Base-by-base conservation (phyloP, 148 eudicot genomes). In the Simmondsia chinensis region DNA sequence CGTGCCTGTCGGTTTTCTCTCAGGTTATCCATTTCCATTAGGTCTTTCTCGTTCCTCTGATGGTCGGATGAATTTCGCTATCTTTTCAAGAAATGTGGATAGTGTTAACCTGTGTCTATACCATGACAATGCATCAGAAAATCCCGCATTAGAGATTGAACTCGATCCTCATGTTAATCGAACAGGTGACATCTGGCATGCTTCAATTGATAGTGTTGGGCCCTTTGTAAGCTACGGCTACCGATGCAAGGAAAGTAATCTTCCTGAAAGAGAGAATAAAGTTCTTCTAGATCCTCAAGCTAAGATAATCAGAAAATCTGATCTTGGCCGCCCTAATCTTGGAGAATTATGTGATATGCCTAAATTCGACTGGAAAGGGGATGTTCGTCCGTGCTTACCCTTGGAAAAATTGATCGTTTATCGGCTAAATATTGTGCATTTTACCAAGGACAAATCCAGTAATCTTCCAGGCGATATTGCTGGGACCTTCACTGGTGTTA, bases 151-250 rank as follows among this genome's bases (percentile, higher is more conserved):
- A 37, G 94, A 93, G 72, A 79, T 93, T 50, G 89, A 93, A 52
- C 65, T 93, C 10, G 99, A 93, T 73, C 78, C 99, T 33, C 75
- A 82, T 48, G 80, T 93, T 42, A 93, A 93, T 43, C 73, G 82
- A 46, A 57, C 96, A 9, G 99, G 99, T 56, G 81, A 86, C 43
- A 70, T 86, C 33, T 93, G 99, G 99, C 99, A 93, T 71, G 94
- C 61, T 7, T 68, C 73, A 29, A 18, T 86, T 35, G 63, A 80
- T 41, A 57, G 57, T 52, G 48, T 43, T 18, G 48, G 63, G 23
- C 68, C 72, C 22, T 83, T 74, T 63, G 66, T 71, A 43, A 66
- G 79, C 50, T 93, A 93, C 54, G 94, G 99, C 31, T 93, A 86
- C 55, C 66, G 79, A 36, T 79, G 88, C 68, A 80, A 70, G 41